Evolutionary conservation across 2,329 filamentous ascomycete species (phyloP), one percentile per base, ranked within the genome.

Genomic region (Colletotrichum caudatum): DNA sequence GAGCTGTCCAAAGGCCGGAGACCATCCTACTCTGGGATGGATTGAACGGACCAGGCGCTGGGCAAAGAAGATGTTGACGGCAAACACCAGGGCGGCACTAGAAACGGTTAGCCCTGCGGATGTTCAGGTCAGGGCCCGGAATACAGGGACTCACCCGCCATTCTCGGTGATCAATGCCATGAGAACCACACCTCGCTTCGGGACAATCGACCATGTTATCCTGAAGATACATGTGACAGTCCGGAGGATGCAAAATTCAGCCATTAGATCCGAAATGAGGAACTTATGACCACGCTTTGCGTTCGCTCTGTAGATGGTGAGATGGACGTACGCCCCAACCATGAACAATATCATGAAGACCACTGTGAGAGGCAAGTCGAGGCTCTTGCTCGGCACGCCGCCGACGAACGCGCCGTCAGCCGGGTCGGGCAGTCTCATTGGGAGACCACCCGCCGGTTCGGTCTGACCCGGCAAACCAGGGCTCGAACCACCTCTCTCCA

Each of bases 1-100:
- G 14, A 73, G 35, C 63, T 76, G 68, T 59, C 78, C 75, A n/a
- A 81, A 76, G 1, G 58, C 72, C 1, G 33, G 74, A 29, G 78
- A 75, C 82, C 81, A 83, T 66, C 81, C 82, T 11, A 81, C 51
- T 18, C 26, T 20, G 11, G 82, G 81, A 44, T 81, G 81, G 62
- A 79, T 78, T 2, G 81, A 80, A 56, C 82, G 80, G 3, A 83
- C 73, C 35, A 83, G 76, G 53, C 82, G 80, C 70, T 82, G 81
- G 2, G 79, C 78, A 66, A 83, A 81, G 71, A 83, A 77, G 23
- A 83, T 76, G 73, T 83, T 82, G 71, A 82, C 74, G 39, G 80
- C 73, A 59, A 81, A 82, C 23, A 82, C 41, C 16, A 81, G 65
- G 7, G 80, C 75, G 12, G 80, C 78, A 29, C 82, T 79, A 14